Conservation (phyloP, 140 eudicot genomes). For the Anethum foeniculum region DNA sequence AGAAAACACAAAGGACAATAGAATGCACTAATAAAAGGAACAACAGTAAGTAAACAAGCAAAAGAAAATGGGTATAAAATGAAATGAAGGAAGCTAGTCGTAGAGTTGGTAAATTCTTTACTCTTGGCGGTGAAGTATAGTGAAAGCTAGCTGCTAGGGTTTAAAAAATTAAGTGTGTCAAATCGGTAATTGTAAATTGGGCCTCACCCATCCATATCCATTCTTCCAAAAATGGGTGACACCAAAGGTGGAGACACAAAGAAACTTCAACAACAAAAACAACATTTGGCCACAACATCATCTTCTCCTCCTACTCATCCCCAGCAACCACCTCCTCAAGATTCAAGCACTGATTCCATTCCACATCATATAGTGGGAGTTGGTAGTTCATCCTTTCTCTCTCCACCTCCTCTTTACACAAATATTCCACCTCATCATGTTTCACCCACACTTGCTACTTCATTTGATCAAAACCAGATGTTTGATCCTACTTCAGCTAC, state of each 20-base stretch:
- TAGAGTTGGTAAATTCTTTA: not conserved
- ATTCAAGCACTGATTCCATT: conserved; percentile 21
- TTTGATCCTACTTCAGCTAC: not conserved
- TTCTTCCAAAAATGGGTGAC: conserved; percentile 33
- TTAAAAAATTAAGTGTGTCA: conserved; percentile 12
- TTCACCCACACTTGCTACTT: conserved; percentile 12
- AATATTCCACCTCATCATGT: not conserved
- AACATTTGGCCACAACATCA: conserved; percentile 18
- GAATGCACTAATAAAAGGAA: not conserved
- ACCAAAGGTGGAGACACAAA: conserved; percentile 41
- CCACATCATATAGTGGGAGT: conserved; percentile 11
- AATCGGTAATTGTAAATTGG: not conserved
- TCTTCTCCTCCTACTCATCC: conserved; percentile 23
- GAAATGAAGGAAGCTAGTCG: conserved; percentile 19
- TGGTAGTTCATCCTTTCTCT: conserved; percentile 22
- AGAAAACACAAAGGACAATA: not conserved
- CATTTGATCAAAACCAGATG: conserved; percentile 21
- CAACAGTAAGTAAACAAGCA: not conserved
- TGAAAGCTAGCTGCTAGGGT: conserved; percentile 16
- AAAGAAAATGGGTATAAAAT: not conserved
- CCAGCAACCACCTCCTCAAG: conserved; percentile 26
- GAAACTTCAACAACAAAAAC: conserved; percentile 32
- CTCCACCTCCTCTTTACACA: conserved; percentile 23
- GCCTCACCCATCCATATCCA: not conserved
- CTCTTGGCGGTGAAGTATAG: not conserved